Percentiles rank a stretch among this genome's conserved stretches.
These are phyloP conservation scores for Sugiyamaella japonica DNA, from an alignment of 1,139 yeast genomes.

Conservation along the genomic window DNA sequence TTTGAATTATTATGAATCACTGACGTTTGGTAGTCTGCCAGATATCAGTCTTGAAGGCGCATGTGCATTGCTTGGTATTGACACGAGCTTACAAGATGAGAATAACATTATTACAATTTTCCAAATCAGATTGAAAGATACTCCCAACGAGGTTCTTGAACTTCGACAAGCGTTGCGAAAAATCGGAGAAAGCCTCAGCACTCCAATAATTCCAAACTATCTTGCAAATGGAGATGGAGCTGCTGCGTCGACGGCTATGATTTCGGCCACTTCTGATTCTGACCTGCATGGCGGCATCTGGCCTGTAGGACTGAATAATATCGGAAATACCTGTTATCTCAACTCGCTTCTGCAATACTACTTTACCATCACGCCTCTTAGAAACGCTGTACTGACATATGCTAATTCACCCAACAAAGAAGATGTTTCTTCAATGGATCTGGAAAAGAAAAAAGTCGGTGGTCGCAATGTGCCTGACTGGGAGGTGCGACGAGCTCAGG, in stretches of 20 bases:
- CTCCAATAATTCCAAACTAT: constrained; percentile 31
- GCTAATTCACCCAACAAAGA: constrained; percentile 39
- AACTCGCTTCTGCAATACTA: constrained; percentile 88
- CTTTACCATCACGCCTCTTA: constrained; percentile 78
- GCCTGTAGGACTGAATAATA: constrained; percentile 91
- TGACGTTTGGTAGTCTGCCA: constrained; percentile 23
- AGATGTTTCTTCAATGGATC: constrained; percentile 26
- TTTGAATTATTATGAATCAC: constrained; percentile 34
- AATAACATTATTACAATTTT: constrained; percentile 35
- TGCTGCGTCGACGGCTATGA: constrained; percentile 2
- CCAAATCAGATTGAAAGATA: constrained; percentile 38
- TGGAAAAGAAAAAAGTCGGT: constrained; percentile 60
- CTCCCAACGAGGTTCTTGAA: constrained; percentile 35
- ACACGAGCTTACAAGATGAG: constrained; percentile 31
- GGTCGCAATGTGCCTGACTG: constrained; percentile 72
- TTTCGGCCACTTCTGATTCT: constrained; percentile 18
- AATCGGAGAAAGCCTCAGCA: constrained; percentile 37
- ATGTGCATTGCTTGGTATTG: constrained; percentile 47
- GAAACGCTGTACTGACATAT: constrained; percentile 64
- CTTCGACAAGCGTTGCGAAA: constrained; percentile 39
- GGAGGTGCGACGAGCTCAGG: constrained; percentile 79
- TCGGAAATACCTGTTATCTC: constrained; percentile 93
- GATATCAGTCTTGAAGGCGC: constrained; percentile 58
- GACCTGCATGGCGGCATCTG: constrained; percentile 31
- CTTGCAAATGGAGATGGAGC: constrained; percentile 29